Percentiles rank a stretch among this genome's conserved stretches.
phyloP scores from a whole-genome alignment of 2,329 filamentous ascomycete species.

The Paraconiothyrium brasiliense region DNA sequence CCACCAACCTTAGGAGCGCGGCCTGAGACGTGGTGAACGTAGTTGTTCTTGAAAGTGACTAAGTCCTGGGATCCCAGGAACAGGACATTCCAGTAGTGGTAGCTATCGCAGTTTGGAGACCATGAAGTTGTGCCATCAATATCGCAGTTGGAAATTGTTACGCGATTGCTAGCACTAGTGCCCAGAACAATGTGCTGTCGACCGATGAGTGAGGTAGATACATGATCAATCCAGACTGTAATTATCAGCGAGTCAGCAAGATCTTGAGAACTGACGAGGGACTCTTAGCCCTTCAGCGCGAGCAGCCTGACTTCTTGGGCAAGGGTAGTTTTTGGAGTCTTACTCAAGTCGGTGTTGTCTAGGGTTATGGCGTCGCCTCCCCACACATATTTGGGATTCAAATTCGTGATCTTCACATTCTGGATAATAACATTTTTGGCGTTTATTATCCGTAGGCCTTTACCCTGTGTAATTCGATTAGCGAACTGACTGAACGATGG shows the following conservation, averaged over 20 bases:
- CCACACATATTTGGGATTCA: constrained; percentile 51
- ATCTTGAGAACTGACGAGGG: no score
- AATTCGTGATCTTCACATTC: constrained; percentile 50
- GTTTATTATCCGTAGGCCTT: constrained; percentile 6
- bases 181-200: constrained; percentile 29
- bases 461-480: no score
- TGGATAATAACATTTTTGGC: constrained; percentile 50
- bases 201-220: constrained; percentile 27
- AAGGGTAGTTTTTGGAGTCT: no score
- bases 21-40: constrained; percentile 29
- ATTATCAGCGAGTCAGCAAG: no score
- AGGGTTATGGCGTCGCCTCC: constrained; percentile 50
- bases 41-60: constrained; percentile 30
- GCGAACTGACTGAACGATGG: no score
- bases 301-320: no score
- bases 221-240: constrained; percentile 46
- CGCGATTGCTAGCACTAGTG: constrained; percentile 19
- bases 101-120: constrained; percentile 27
- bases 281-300: no score
- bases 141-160: constrained; percentile 31
- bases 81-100: constrained; percentile 30
- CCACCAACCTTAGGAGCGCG: constrained; percentile 28
- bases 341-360: constrained; percentile 32
- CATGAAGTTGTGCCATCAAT: constrained; percentile 29
- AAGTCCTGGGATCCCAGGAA: constrained; percentile 25